Percentiles rank a stretch among this genome's conserved stretches.
Evolutionary conservation across 768 basidiomycete genomes (phyloP).

Genomic region (Ramaria sp.): DNA sequence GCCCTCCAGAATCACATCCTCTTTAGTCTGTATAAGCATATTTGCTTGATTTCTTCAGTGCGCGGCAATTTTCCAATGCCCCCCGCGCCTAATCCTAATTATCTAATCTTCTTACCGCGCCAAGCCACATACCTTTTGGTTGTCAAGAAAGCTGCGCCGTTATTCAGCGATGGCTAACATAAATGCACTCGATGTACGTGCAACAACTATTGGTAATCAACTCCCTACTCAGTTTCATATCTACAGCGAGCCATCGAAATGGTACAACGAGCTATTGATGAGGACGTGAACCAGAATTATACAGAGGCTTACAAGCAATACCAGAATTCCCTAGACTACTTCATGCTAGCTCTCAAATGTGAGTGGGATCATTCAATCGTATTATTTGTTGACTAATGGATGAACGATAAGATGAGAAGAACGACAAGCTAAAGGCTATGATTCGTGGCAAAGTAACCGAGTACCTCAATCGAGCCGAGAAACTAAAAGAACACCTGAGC

Average conservation of each 20-base stretch:
- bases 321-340: conserved; percentile 93
- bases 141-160: too few species aligned
- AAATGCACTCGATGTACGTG: conserved; percentile 6
- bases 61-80: too few species aligned
- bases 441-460: conserved; percentile 85
- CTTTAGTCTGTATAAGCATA: too few species aligned
- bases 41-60: too few species aligned
- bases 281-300: conserved; percentile 90
- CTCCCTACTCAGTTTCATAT: not conserved
- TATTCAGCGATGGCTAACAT: conserved; percentile 5
- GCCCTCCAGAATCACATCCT: too few species aligned
- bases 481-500: conserved; percentile 73
- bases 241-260: conserved; percentile 74
- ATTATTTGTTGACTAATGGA: not conserved
- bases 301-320: conserved; percentile 90
- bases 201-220: not conserved
- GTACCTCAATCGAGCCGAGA: conserved; percentile 87
- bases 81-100: too few species aligned
- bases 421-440: conserved; percentile 79
- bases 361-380: conserved; percentile 16
- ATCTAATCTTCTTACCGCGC: too few species aligned
- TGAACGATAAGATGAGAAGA: conserved; percentile 66
- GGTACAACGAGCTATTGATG: conserved; percentile 86
- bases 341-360: conserved; percentile 97
- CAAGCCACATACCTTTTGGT: too few species aligned